Base-by-base conservation (phyloP, 2,329 filamentous ascomycete genomes). In the Phialocephala subalpina region DNA sequence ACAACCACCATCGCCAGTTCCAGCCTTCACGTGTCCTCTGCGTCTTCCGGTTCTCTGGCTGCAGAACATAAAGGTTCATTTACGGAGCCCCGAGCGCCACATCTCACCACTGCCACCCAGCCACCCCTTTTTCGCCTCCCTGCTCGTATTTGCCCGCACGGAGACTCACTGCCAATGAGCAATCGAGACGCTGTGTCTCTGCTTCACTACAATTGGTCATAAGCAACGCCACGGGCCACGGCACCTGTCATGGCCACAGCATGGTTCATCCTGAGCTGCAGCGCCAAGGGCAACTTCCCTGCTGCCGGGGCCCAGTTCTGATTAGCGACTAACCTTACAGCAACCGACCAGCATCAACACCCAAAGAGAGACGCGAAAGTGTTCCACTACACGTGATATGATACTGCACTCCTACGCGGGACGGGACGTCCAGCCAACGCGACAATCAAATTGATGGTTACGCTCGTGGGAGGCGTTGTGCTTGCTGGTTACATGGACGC, bases 121-220 rank as follows among this genome's bases (percentile, higher is more conserved):
- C 12, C 38, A n/a, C n/a, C n/a, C n/a, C n/a, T n/a, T n/a, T n/a
- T n/a, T n/a, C n/a, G n/a, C n/a, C 16, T 11, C 49, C 27, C 49
- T 53, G 45, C 49, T 53, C 49, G 25, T 29, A 16, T 29, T 22
- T 27, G 25, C 45, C 45, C 20, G 45, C 5, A 6, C 40, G 8
- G 40, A 42, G 11, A n/a, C 14, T n/a, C 16, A n/a, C 40, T n/a
- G 45, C 45, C n/a, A 49, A 49, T 8, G 6, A 22, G 20, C 3
- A 1, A n/a, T 25, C 20, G n/a, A 22, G 45, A 12, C 45, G 12
- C 27, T n/a, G 8, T 33, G 29, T n/a, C 25, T 7, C 16, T 53
- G 49, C 25, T 22, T 29, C 49, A 53, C 18, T 27, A 11, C 27
- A 53, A 53, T 53, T 53, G 49, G 49, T 49, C 45, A 49, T 49